These are phyloP conservation scores for Geosmithia flava DNA, from an alignment of 2,329 filamentous ascomycete species.

Conservation along the genomic window DNA sequence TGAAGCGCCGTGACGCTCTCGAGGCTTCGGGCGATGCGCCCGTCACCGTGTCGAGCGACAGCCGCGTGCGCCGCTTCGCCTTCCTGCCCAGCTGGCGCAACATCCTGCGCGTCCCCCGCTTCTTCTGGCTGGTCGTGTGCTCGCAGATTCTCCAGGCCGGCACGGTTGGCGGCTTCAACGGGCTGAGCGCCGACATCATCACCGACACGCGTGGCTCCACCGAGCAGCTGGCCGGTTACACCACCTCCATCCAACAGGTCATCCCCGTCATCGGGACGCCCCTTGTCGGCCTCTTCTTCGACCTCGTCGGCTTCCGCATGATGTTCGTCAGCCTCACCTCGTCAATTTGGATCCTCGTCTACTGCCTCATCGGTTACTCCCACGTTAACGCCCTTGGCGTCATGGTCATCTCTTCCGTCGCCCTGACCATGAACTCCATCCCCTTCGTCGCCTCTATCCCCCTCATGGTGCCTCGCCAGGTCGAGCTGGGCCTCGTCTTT, in stretches of 20 bases:
- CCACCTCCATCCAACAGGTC: conserved; percentile 12
- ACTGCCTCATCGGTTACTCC: conserved; percentile 12
- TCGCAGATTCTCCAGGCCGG: conserved; percentile 12
- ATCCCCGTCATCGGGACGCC: conserved; percentile 12
- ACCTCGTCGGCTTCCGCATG: conserved; percentile 11
- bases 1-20: not conserved
- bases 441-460: conserved; percentile 13
- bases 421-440: conserved; percentile 12
- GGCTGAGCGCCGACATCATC: conserved; percentile 11
- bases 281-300: conserved; percentile 10
- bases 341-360: conserved; percentile 10
- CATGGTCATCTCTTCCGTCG: conserved; percentile 13
- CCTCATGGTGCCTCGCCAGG: conserved; percentile 9
- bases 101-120: conserved; percentile 8
- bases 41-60: not conserved
- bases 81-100: conserved; percentile 3
- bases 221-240: conserved; percentile 13
- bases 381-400: conserved; percentile 9
- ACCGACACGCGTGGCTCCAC: conserved; percentile 10
- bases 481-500: conserved; percentile 11
- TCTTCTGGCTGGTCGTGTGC: conserved; percentile 11
- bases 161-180: conserved; percentile 8
- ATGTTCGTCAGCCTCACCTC: conserved; percentile 12
- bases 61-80: not conserved
- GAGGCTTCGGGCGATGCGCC: not conserved